A percentile compares a stretch with the other conserved stretches of the same genome.
phyloP scores from a whole-genome alignment of 179 eudicot species.

The Silene vulgaris region DNA sequence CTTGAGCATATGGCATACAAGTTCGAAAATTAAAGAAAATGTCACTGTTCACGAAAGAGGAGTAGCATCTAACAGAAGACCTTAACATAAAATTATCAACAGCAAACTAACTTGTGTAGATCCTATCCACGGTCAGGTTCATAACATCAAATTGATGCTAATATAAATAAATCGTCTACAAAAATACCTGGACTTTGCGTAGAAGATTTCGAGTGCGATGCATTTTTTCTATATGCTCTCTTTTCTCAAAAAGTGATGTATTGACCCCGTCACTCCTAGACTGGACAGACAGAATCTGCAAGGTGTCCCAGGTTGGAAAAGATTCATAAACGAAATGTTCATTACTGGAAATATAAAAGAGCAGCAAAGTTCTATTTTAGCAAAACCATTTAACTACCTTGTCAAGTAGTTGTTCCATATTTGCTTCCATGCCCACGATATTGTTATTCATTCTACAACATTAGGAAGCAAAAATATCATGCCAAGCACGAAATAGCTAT shows the following conservation, averaged over 20 bases:
- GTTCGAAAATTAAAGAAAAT: neutral
- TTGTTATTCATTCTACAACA: constrained; percentile 83
- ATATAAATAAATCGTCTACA: constrained; percentile 13
- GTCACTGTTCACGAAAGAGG: neutral
- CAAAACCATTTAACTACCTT: constrained; percentile 47
- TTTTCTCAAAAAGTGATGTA: constrained; percentile 84
- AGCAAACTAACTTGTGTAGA: neutral
- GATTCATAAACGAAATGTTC: constrained; percentile 18
- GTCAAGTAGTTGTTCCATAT: constrained; percentile 94
- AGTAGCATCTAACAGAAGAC: neutral
- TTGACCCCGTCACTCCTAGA: constrained; percentile 97
- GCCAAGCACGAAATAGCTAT: constrained; percentile 4
- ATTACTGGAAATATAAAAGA: constrained; percentile 9
- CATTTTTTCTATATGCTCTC: constrained; percentile 93
- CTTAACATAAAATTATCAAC: neutral
- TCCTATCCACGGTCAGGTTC: neutral
- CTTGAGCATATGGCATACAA: neutral
- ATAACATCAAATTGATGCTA: constrained; percentile 8
- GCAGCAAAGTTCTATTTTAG: constrained; percentile 2
- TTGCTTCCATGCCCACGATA: constrained; percentile 93
- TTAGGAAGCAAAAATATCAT: neutral
- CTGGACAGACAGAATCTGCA: constrained; percentile 89
- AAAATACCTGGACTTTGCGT: constrained; percentile 91
- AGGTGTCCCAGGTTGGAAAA: constrained; percentile 18
- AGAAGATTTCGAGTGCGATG: constrained; percentile 93